Base-by-base conservation (phyloP, 192 early-diverging fungal species). In the Coemansia sp. region DNA sequence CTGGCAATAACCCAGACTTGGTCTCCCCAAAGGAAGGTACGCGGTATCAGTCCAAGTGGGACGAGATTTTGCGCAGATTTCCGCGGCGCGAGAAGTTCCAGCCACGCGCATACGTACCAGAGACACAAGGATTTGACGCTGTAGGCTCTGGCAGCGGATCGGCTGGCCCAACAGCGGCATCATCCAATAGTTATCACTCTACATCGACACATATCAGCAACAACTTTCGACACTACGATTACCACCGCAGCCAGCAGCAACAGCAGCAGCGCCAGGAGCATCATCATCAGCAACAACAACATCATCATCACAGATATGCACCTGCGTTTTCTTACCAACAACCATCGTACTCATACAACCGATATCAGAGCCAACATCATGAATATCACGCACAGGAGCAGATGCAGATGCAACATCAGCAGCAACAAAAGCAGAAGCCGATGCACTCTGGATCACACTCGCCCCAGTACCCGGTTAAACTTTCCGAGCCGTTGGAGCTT, bases 31-130 rank as follows among this genome's bases (percentile, higher is more conserved):
- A 81, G 38, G 78, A 81, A 29, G 78, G 78, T 17, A 71, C 68
- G 33, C 72, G 72, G 25, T 81, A 74, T 29, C 78, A 81, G 50
- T 55, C 78, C n/a, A 81, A 74, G 25, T 81, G 78, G 78, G 78
- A 81, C 56, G 78, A 80, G 36, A 80, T 80, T 17, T 41, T 81
- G 62, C 78, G 78, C 61, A 71, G 56, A 19, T 65, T 68, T 23
- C 78, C 78, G 50, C 64, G 78, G 4, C 68, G 78, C 33, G 78
- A 81, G 50, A 72, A 65, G 28, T 65, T 68, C 31, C 65, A 65
- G 28, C 37, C 54, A 11, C 78, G 61, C 58, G 25, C 59, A 33
- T 58, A 62, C 33, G 8, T 62, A 25, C 55, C 59, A 14, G 70
- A 65, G 15, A 48, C 47, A 0, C 42, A 59, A 22, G 27, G 27